Conservation (phyloP, 2,329 filamentous ascomycete species). For the Colletotrichum godetiae region DNA sequence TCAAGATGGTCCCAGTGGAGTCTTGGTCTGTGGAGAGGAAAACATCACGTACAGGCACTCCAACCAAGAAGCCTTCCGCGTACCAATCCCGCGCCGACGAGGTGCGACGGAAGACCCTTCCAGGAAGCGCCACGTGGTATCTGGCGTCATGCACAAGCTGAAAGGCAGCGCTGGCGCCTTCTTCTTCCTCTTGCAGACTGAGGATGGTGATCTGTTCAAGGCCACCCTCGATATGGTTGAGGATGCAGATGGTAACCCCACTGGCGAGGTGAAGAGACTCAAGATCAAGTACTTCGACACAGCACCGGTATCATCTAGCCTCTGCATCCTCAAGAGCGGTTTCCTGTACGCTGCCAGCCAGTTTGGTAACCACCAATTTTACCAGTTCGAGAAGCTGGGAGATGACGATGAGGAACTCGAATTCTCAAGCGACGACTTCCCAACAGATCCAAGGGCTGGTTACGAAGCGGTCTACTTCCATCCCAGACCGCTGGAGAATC, state of each 20-base stretch:
- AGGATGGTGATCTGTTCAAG: constrained; percentile 99
- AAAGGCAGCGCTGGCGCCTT: constrained; percentile 86
- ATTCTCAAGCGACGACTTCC: constrained; percentile 85
- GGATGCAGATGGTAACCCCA: constrained; percentile 80
- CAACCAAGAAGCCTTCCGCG: constrained; percentile 88
- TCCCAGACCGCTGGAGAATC: constrained; percentile 81
- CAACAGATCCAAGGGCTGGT: constrained; percentile 76
- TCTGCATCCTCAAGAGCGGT: constrained; percentile 95
- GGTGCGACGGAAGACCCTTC: constrained; percentile 93
- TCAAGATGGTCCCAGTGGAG: constrained; percentile 91
- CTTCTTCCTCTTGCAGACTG: constrained; percentile 95
- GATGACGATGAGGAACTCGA: constrained; percentile 93
- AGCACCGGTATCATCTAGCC: constrained; percentile 84
- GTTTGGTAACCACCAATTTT: constrained; percentile 92
- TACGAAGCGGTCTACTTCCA: constrained; percentile 88
- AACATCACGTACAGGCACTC: constrained; percentile 98
- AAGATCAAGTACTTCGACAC: constrained; percentile 99
- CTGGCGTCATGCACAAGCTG: constrained; percentile 97
- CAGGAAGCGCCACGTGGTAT: constrained; percentile 86
- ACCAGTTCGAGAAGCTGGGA: constrained; percentile 96
- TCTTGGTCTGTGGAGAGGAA: constrained; percentile 93
- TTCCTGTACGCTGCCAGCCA: constrained; percentile 95
- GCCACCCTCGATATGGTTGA: constrained; percentile 92
- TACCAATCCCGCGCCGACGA: constrained; percentile 87
- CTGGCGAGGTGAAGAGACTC: constrained; percentile 82